Evolutionary conservation across 2,329 filamentous ascomycete genomes (phyloP).

Genomic region (Daldinia sp.): DNA sequence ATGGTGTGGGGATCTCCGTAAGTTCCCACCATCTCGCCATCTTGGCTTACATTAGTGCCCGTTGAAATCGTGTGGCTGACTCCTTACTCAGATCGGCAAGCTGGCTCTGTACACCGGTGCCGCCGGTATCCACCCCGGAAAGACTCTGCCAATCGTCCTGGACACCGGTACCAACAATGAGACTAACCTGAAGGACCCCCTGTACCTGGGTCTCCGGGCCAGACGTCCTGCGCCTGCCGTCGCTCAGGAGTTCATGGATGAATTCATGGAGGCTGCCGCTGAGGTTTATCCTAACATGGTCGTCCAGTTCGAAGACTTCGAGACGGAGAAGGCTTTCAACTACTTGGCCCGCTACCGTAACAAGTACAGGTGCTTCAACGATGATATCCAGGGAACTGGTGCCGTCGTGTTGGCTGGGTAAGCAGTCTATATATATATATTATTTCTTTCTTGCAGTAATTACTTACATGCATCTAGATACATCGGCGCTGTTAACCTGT

Average conservation of each 20-base stretch:
- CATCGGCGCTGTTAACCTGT: conserved; percentile 82
- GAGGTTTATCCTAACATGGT: conserved; percentile 76
- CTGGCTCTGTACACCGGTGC: conserved; percentile 94
- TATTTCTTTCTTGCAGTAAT: background rate
- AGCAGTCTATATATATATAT: conserved; percentile 46
- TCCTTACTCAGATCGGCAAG: conserved; percentile 79
- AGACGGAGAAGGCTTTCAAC: conserved; percentile 90
- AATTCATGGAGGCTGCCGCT: conserved; percentile 92
- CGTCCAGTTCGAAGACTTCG: conserved; percentile 98
- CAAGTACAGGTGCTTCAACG: conserved; percentile 95
- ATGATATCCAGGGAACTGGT: conserved; percentile 97
- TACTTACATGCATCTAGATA: conserved; percentile 56
- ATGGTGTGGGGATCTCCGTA: conserved; percentile 96
- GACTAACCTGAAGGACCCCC: conserved; percentile 72
- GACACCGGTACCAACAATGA: conserved; percentile 77
- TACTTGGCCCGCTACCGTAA: conserved; percentile 91
- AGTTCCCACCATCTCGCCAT: conserved; percentile 51
- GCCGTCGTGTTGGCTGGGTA: conserved; percentile 91
- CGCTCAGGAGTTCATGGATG: conserved; percentile 93
- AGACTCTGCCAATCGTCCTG: conserved; percentile 78
- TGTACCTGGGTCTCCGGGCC: conserved; percentile 91
- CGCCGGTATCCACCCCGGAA: conserved; percentile 91
- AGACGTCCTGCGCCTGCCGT: conserved; percentile 82
- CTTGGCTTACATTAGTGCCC: conserved; percentile 27
- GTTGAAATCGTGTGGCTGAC: conserved; percentile 45